Base-by-base conservation (phyloP, 306 rosid species). In the Pyrus bretschneideri region DNA sequence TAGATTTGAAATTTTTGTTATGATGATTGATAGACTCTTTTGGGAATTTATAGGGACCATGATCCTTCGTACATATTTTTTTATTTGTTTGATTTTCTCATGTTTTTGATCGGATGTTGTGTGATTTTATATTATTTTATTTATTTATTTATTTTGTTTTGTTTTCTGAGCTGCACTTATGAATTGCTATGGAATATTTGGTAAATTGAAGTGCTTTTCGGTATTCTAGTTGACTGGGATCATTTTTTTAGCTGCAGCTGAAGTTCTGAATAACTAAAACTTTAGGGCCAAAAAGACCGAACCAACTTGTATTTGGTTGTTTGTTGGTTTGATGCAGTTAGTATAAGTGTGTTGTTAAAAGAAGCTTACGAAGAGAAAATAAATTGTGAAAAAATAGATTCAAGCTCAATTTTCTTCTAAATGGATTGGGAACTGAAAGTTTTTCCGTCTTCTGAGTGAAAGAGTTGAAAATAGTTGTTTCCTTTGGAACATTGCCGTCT, bases 391-490 rank as follows among this genome's bases (percentile, higher is more conserved):
- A 65, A 72, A 40, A 19, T 27, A 7, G 66, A 57, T 64, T 64
- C 38, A 35, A 33, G 38, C 63, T 8, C 25, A 22, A 22, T 71
- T 73, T 31, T 30, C 45, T 52, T 31, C 52, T 51, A 13, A 66
- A 71, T 35, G 35, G 58, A 13, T 27, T 21, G 38, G 64, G 59
- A 35, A 35, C 38, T 61, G 23, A 18, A 19, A 14, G 21, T 17
- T 14, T 55, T 55, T 72, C 18, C 7, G 42, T 23, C 15, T 61
- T 71, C 31, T 40, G 30, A 61, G 11, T 18, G 29, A 25, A 78
- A 46, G 71, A 68, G 18, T 75, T 40, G 77, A 65, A 81, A 76
- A 63, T 40, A 65, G 55, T 66, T 80, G 67, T 76, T 70, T 11
- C 69, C 74, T 78, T 78, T 49, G 64, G 49, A 66, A 9, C 55